Evolutionary conservation across 116 monocot species (phyloP).

Genomic region (Trichopus zeylanicus): DNA sequence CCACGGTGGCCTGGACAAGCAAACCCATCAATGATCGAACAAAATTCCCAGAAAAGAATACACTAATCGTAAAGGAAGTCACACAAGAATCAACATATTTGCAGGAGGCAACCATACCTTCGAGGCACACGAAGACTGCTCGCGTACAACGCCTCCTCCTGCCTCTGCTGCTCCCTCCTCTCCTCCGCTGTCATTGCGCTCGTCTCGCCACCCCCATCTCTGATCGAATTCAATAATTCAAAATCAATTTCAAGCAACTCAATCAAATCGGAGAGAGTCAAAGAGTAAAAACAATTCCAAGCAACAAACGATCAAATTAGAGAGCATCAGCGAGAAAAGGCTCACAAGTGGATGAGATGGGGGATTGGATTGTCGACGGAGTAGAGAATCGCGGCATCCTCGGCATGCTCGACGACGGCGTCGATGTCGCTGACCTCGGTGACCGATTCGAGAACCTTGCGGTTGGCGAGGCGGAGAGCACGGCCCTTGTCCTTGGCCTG

Average conservation of each 20-base stretch:
- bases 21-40: not conserved
- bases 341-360: slow-evolving; percentile 42
- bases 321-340: not conserved
- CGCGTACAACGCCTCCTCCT: slow-evolving; percentile 80
- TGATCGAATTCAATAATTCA: slow-evolving; percentile 7
- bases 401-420: slow-evolving; percentile 66
- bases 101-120: no score
- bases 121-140: slow-evolving; percentile 74
- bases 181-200: slow-evolving; percentile 25
- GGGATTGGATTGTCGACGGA: slow-evolving; percentile 18
- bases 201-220: slow-evolving; percentile 19
- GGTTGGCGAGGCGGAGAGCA: slow-evolving; percentile 27
- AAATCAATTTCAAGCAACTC: no score
- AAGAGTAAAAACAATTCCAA: no score
- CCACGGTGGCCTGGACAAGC: slow-evolving; percentile 64
- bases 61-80: no score
- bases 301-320: not conserved
- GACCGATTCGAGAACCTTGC: slow-evolving; percentile 54
- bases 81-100: no score
- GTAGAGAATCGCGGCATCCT: slow-evolving; percentile 33
- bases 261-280: no score
- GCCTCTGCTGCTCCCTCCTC: slow-evolving; percentile 35
- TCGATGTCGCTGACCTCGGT: slow-evolving; percentile 89
- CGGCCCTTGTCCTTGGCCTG: slow-evolving; percentile 65
- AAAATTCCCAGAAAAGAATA: not conserved